These are phyloP conservation scores for Chlorella sp. DNA, from an alignment of 139 green algal species.

Conservation along the genomic window DNA sequence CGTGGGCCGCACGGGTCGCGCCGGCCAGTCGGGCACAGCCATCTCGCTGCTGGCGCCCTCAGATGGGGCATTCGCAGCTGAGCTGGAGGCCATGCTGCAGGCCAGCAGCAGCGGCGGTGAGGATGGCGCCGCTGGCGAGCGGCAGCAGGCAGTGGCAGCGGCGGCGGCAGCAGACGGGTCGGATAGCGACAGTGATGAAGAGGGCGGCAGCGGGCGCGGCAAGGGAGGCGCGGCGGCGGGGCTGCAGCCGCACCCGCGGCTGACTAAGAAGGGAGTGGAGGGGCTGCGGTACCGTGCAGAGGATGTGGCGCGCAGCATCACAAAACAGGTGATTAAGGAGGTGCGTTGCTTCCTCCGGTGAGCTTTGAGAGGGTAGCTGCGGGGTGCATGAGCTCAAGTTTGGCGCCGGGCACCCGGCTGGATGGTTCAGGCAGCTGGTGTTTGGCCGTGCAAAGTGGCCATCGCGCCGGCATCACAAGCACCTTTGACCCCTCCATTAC, in stretches of 20 bases:
- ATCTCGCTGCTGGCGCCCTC: conserved; percentile 64
- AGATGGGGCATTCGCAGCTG: conserved; percentile 21
- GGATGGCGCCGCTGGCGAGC: neutral
- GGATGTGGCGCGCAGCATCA: conserved; percentile 86
- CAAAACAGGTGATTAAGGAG: conserved; percentile 78
- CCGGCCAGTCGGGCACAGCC: conserved; percentile 70
- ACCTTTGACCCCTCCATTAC: too few relatives aligned
- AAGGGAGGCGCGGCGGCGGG: neutral
- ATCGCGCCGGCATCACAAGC: too few relatives aligned
- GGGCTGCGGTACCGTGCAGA: conserved; percentile 81
- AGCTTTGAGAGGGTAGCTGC: too few relatives aligned
- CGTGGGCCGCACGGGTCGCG: conserved; percentile 91
- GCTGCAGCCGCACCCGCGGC: conserved; percentile 54
- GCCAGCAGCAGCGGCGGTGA: neutral
- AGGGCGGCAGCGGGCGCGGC: neutral
- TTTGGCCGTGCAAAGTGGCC: too few relatives aligned
- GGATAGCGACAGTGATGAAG: neutral
- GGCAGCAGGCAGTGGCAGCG: conserved; percentile 66
- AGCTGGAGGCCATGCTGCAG: conserved; percentile 33
- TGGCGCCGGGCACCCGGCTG: too few relatives aligned
- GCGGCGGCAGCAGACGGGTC: neutral
- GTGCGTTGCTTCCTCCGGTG: too few relatives aligned
- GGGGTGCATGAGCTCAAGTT: too few relatives aligned
- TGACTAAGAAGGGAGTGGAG: conserved; percentile 64
- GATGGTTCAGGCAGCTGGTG: too few relatives aligned